Evolutionary conservation across 352 stramenopile species (phyloP), one percentile per base, ranked within the genome.

Genomic region (Phytophthora brassicae): DNA sequence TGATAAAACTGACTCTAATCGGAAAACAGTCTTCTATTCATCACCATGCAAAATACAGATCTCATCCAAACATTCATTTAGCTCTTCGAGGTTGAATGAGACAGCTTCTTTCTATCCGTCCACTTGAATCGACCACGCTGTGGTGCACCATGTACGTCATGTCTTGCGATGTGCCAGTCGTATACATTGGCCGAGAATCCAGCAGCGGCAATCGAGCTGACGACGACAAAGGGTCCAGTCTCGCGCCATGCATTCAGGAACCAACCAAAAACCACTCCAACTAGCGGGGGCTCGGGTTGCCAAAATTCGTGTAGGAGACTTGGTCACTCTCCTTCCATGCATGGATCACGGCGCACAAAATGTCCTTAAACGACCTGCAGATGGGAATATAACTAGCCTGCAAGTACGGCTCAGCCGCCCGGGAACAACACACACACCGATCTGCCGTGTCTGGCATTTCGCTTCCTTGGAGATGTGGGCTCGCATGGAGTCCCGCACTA

Each of bases 381-480:
- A 64, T 64, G 12, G 46, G 46, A 20, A 56, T 42, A 12, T 39
- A 6, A 4, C 33, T 12, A 4, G 33, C 57, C 31, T 65, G 57
- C 8, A 60, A 24, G 26, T 58, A 60, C 3, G 57, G 45, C 6
- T 46, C 51, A 4, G 50, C 11, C 4, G 31, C 45, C 4, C 57
- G 22, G n/a, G 57, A 47, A 38, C 43, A 22, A 65, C 44, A 12
- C 5, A 39, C 45, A 58, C 54, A 2, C 14, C 16, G 0, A 60
- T 28, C 3, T 47, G 0, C 2, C 49, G 17, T 8, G 57, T 31
- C 2, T 20, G 28, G 43, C 51, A 64, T 6, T 70, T 66, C 12
- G 56, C 55, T 2, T 24, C 19, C 26, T 66, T 70, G 7, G 28
- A 38, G 20, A 60, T 68, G 38, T 72, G 57, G 64, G 20, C 26